Evolutionary conservation across 1,284 basidiomycete genomes (phyloP).

Genomic region (Puccinia coronata): DNA sequence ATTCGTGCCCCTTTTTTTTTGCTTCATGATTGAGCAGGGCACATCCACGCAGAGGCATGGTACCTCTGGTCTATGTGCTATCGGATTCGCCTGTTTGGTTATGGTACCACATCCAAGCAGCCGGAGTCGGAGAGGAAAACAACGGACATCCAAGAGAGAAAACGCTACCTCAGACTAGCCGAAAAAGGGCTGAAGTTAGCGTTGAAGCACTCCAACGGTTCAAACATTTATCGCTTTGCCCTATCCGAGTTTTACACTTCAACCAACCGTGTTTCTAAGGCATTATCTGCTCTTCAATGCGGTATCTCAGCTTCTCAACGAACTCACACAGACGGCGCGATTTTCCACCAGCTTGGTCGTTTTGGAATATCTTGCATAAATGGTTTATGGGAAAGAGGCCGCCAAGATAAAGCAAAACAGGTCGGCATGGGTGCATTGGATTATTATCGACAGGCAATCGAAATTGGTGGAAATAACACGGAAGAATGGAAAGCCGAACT

Average conservation of each 20-base stretch:
- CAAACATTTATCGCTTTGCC: constrained; percentile 25
- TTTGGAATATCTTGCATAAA: constrained; percentile 15
- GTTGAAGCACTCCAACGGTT: constrained; percentile 2
- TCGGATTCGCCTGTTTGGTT: constrained; percentile 24
- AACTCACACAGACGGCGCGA: constrained; percentile 1
- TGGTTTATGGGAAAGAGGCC: not conserved
- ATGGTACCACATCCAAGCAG: not conserved
- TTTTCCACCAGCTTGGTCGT: constrained; percentile 34
- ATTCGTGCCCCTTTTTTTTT: not conserved
- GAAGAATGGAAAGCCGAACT: constrained; percentile 24
- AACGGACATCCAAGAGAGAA: not conserved
- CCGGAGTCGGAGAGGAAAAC: not conserved
- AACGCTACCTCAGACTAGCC: not conserved
- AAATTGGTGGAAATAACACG: not conserved
- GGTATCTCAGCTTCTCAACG: constrained; percentile 14
- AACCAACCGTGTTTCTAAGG: not conserved
- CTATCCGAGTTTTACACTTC: constrained; percentile 32
- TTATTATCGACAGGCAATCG: constrained; percentile 2
- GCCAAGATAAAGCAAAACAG: not conserved
- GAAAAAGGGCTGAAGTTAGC: constrained; percentile 21
- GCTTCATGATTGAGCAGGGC: not conserved
- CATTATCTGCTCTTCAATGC: constrained; percentile 2
- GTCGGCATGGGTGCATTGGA: constrained; percentile 3
- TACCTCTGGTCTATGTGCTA: constrained; percentile 14
- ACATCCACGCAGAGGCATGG: constrained; percentile 31